Evolutionary conservation across 2,329 filamentous ascomycete genomes (phyloP).

Genomic region (Ophiostoma quercus): DNA sequence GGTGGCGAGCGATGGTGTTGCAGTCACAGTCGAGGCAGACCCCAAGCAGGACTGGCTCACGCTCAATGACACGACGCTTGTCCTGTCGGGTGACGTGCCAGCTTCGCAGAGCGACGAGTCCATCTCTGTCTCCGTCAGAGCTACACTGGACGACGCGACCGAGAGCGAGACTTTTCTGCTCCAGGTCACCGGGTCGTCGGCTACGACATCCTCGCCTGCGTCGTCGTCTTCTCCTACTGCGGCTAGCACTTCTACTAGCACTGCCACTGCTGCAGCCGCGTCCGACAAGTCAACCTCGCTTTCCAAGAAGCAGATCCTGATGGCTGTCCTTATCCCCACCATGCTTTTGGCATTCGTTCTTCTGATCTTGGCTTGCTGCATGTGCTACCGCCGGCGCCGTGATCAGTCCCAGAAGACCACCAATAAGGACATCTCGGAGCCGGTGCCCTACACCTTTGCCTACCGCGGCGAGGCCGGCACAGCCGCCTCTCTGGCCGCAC

Average conservation of each 20-base stretch:
- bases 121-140: conserved; percentile 31
- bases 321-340: conserved; percentile 43
- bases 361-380: conserved; percentile 29
- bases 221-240: conserved; percentile 16
- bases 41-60: conserved; percentile 43
- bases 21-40: conserved; percentile 36
- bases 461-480: conserved; percentile 28
- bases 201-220: conserved; percentile 21
- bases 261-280: not conserved
- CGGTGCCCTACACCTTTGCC: conserved; percentile 33
- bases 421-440: conserved; percentile 33
- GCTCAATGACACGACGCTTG: conserved; percentile 32
- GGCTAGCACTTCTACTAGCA: conserved; percentile 18
- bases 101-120: not conserved
- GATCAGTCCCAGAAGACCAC: conserved; percentile 29
- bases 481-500: conserved; percentile 25
- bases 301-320: conserved; percentile 34
- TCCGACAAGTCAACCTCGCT: not conserved
- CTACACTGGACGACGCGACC: conserved; percentile 33
- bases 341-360: conserved; percentile 37
- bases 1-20: conserved; percentile 37
- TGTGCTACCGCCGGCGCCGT: conserved; percentile 30
- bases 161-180: conserved; percentile 40
- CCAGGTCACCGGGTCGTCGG: conserved; percentile 32
- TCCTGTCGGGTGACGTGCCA: conserved; percentile 37